phyloP scores from a whole-genome alignment of 2,329 filamentous ascomycete genomes.

The Aspergillus pseudonomiae region DNA sequence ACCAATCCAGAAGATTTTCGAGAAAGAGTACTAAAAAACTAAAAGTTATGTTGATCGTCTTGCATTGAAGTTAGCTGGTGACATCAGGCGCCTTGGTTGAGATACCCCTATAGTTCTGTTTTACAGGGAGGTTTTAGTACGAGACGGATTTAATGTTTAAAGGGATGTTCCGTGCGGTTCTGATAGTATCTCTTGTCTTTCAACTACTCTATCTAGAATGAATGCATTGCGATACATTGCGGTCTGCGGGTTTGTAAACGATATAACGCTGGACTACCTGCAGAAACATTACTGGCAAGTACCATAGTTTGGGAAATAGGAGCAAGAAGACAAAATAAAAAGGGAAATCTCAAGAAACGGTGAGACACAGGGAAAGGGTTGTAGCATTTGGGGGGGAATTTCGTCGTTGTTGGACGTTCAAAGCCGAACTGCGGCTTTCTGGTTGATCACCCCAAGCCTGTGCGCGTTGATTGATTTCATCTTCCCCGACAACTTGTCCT shows the following conservation, averaged over 20 bases:
- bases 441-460: neutral
- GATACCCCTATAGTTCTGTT: conserved; percentile 29
- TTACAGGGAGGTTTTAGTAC: neutral
- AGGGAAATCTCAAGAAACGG: neutral
- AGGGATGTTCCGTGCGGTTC: neutral
- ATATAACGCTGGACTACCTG: neutral
- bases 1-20: conserved; percentile 83
- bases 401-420: neutral
- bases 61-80: conserved; percentile 14
- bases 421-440: neutral
- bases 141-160: neutral
- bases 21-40: conserved; percentile 63
- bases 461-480: neutral
- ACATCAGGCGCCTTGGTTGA: conserved; percentile 24
- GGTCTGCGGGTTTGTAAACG: neutral
- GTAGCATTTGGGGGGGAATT: neutral
- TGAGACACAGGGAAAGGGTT: neutral
- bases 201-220: neutral
- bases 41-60: conserved; percentile 2
- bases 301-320: neutral
- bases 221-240: neutral
- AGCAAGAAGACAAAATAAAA: neutral
- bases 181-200: neutral
- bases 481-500: neutral
- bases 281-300: no score